Conservation (phyloP, 2,329 filamentous ascomycete genomes). For the Fusarium sp. region DNA sequence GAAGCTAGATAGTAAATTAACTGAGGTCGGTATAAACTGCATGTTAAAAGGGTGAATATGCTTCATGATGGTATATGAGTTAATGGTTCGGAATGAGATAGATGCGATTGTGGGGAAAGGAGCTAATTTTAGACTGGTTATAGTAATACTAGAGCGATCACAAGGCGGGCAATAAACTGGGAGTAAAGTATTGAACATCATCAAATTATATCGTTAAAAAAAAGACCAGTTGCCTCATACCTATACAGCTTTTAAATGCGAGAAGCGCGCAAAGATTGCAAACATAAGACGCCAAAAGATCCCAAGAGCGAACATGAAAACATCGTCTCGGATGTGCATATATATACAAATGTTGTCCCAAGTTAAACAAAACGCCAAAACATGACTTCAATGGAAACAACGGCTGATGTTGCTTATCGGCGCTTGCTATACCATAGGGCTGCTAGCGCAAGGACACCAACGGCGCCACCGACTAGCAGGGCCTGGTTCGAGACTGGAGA, state of each 20-base stretch:
- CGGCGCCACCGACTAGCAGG: constrained; percentile 50
- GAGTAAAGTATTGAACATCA: constrained; percentile 1
- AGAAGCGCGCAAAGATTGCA: constrained; percentile 8
- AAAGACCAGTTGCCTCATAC: constrained; percentile 20
- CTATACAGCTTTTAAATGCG: constrained; percentile 32
- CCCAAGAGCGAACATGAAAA: constrained; percentile 25
- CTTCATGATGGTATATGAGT: constrained; percentile 31
- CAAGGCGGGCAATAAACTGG: not conserved
- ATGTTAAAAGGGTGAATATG: constrained; percentile 1
- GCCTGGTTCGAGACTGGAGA: constrained; percentile 48
- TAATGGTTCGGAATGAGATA: constrained; percentile 11
- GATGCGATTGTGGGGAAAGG: constrained; percentile 2
- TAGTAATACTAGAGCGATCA: constrained; percentile 12
- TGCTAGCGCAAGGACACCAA: constrained; percentile 55
- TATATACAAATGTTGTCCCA: constrained; percentile 27
- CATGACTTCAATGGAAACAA: not conserved
- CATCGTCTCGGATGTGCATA: constrained; percentile 28
- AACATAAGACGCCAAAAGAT: constrained; percentile 30
- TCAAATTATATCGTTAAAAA: constrained; percentile 22
- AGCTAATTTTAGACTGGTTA: constrained; percentile 3
- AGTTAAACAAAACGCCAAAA: constrained; percentile 17
- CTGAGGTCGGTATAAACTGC: not conserved
- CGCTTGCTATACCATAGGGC: constrained; percentile 54
- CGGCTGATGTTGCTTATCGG: constrained; percentile 31
- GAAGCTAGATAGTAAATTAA: constrained; percentile 48